Conservation (phyloP, 257 asterid species). For the Solanum gracilifrons region DNA sequence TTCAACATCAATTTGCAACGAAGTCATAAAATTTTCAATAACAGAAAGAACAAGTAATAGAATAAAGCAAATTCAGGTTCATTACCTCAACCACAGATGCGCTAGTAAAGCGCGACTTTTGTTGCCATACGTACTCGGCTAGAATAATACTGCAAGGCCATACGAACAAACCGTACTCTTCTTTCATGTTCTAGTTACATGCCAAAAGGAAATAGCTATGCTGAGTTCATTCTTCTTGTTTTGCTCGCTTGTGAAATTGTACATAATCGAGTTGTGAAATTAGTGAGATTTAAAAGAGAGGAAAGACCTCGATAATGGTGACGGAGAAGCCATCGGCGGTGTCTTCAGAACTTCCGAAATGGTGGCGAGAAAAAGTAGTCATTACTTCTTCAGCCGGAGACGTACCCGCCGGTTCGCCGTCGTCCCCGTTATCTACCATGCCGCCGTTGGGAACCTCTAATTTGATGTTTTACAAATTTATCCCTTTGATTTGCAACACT, state of each 20-base stretch:
- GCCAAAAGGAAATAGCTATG: not conserved
- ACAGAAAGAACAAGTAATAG: not conserved
- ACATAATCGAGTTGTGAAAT: not conserved
- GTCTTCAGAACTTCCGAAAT: constrained; percentile 24
- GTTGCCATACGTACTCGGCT: constrained; percentile 96
- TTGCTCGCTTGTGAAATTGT: not conserved
- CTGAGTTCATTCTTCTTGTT: not conserved
- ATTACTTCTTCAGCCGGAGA: constrained; percentile 25
- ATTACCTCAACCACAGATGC: constrained; percentile 73
- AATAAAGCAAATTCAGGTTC: not conserved
- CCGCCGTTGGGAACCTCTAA: not conserved
- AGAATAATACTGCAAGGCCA: constrained; percentile 89
- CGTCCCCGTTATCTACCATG: constrained; percentile 8
- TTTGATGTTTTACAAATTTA: not conserved
- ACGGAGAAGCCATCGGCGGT: constrained; percentile 40
- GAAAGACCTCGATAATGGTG: constrained; percentile 47
- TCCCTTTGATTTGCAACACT: not conserved
- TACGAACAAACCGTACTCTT: constrained; percentile 84
- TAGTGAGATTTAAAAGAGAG: constrained; percentile 2
- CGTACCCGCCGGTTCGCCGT: constrained; percentile 2
- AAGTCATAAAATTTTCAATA: not conserved
- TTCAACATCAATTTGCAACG: not conserved
- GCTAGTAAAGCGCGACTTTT: constrained; percentile 53
- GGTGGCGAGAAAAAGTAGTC: constrained; percentile 48
- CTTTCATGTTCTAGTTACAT: constrained; percentile 63